Conservation (phyloP, 805 yeast genomes). For the Wickerhamomyces bisporus region DNA sequence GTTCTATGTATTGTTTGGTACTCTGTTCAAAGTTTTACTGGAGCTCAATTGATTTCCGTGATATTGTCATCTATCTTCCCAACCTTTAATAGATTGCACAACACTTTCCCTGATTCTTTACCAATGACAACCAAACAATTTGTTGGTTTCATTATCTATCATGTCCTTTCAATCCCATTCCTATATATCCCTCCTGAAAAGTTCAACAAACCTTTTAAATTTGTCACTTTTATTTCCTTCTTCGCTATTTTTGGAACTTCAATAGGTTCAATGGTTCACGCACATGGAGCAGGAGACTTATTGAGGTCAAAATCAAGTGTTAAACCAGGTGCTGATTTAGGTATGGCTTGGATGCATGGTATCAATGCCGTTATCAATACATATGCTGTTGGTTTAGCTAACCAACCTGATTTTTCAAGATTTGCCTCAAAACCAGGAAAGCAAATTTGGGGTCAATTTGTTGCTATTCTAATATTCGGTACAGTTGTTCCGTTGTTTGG, state of each 20-base stretch:
- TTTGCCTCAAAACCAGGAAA: conserved; percentile 34
- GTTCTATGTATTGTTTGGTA: conserved; percentile 43
- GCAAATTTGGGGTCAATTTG: conserved; percentile 33
- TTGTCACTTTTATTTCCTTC: conserved; percentile 26
- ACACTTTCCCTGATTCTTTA: conserved; percentile 33
- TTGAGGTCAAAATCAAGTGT: conserved; percentile 24
- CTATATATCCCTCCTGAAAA: conserved; percentile 29
- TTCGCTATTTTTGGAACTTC: conserved; percentile 33
- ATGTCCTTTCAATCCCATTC: conserved; percentile 27
- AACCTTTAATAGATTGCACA: conserved; percentile 32
- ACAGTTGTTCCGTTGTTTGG: conserved; percentile 43
- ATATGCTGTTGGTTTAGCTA: conserved; percentile 29
- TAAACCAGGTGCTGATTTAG: conserved; percentile 26
- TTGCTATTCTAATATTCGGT: conserved; percentile 34
- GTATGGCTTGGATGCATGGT: conserved; percentile 27
- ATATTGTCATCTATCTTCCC: conserved; percentile 35
- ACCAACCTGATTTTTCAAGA: conserved; percentile 29
- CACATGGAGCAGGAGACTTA: conserved; percentile 30
- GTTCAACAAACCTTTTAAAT: conserved; percentile 24
- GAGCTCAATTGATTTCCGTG: conserved; percentile 38
- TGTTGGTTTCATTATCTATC: conserved; percentile 35
- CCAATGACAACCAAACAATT: conserved; percentile 39
- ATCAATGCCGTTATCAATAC: conserved; percentile 25
- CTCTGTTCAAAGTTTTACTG: conserved; percentile 41
- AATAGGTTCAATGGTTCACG: conserved; percentile 25